Evolutionary conservation across 345 rosid species (phyloP), one percentile per base, ranked within the genome.

Genomic region (Populus simonii): DNA sequence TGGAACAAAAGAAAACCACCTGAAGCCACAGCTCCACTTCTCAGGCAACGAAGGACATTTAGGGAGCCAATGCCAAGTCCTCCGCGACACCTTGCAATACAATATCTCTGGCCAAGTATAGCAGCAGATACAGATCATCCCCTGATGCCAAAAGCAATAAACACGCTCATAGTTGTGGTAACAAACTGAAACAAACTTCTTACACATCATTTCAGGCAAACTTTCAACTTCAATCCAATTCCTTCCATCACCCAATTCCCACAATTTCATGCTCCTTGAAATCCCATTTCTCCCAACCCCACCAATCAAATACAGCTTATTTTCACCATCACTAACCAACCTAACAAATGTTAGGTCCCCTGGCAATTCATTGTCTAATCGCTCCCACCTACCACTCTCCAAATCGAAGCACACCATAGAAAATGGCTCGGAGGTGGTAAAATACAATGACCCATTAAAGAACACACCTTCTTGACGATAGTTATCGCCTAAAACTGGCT

Each of bases 81-180:
- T 85, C 76, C 89, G 86, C 1, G 91, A 84, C 27, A 90, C 83
- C 88, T 83, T 90, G 75, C 79, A 95, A 68, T 89, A 95, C 78
- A 95, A 78, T 73, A 95, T 88, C 92, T 95, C 99, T 9, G 99
- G 98, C 99, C 99, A 95, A 6, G 91, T 91, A 27, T 93, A 90
- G 84, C 99, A 95, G 91, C 94, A 93, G 22, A 93, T 80, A 75
- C 96, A 93, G 10, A 95, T 84, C 90, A 89, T 88, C 9, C 89
- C 98, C 27, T 83, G 86, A 43, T 95, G 99, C 96, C 97, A 95
- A 27, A 95, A 71, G 76, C 98, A 92, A 51, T 92, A 90, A n/a
- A 93, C 93, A 70, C 92, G 94, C 74, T 91, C 98, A 66, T 95
- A 95, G 29, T 90, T 91, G 66, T 95, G 98, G 82, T 95, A 95